Evolutionary conservation across 257 asterid genomes (phyloP), one percentile per base, ranked within the genome.

Genomic region (Solanum clarkiae): DNA sequence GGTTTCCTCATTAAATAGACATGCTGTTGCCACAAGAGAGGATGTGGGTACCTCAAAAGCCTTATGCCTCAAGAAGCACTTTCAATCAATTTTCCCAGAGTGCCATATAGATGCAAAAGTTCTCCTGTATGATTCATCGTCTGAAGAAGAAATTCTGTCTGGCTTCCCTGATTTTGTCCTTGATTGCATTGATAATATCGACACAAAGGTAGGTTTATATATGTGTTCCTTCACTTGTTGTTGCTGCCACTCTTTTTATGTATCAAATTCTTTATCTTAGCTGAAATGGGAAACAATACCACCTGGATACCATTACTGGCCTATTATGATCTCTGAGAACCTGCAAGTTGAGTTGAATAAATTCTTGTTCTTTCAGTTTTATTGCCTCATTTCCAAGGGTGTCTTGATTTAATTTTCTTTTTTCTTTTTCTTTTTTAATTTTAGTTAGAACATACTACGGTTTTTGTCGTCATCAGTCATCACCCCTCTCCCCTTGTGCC

Each of bases 31-130:
- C 8, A 95, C 97, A 56, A 95, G 99, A 84, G 96, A 92, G 89
- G 99, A 96, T 88, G 99, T 96, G 79, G 98, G 99, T 87, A 95
- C 91, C 71, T 89, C 98, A 0, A 96, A 96, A 87, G 96, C 98
- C 87, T 82, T 92, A 68, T 96, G 98, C 90, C 93, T 95, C 85
- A 92, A 94, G 93, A 96, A 92, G 87, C 98, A 95, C 88, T 95
- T 96, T 87, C 89, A 85, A 53, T 88, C 89, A 84, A 96, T 96
- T 88, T 96, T 94, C 86, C 99, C 98, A 0, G 98, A 96, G 90
- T 95, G 97, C 92, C 93, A 89, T 63, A 89, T 96, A 10, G 97
- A 96, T 86, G 98, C 98, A 5, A 96, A 92, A 88, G 98, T 96
- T 81, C 77, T 90, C 47, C 86, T 94, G 57, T 96, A 94, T 86